A percentile compares a stretch with the other conserved stretches of the same genome.
Evolutionary conservation across 2,329 filamentous ascomycete genomes (phyloP).

Genomic region (Aspergillus tanneri): DNA sequence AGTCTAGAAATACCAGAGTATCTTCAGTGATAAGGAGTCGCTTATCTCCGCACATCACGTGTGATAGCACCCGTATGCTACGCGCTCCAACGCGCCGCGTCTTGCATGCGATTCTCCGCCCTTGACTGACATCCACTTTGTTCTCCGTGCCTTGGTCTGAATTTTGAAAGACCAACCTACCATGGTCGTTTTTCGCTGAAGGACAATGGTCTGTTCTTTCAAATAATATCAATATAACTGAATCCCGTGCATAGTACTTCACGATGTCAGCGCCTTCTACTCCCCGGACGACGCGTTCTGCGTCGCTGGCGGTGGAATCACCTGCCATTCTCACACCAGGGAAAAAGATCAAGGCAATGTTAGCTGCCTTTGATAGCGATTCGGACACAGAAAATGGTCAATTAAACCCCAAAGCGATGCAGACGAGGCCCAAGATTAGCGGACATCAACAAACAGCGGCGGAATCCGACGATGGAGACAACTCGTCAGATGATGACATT

Average conservation of each 20-base stretch:
- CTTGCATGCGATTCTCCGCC: conserved; percentile 14
- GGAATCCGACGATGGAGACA: conserved; percentile 24
- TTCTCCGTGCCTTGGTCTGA: neutral
- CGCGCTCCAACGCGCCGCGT: conserved; percentile 19
- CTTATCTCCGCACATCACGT: conserved; percentile 13
- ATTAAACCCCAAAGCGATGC: conserved; percentile 6
- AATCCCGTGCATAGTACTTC: neutral
- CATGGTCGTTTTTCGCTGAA: neutral
- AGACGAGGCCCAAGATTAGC: conserved; percentile 1
- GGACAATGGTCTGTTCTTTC: neutral
- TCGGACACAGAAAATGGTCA: conserved; percentile 46
- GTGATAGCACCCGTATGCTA: conserved; percentile 12
- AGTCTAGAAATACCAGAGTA: neutral
- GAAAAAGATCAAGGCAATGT: conserved; percentile 51
- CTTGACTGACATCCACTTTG: conserved; percentile 8
- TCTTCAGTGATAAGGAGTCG: neutral
- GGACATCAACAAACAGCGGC: conserved; percentile 1
- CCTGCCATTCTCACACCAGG: conserved; percentile 44
- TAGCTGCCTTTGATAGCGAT: conserved; percentile 50
- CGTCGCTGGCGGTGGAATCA: conserved; percentile 28
- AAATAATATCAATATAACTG: neutral
- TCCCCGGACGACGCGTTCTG: conserved; percentile 35
- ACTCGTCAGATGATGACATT: conserved; percentile 49
- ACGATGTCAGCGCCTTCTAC: conserved; percentile 36
- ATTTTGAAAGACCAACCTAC: neutral